Evolutionary conservation across 768 basidiomycete genomes (phyloP), one percentile per base, ranked within the genome.

Genomic region (Termitomyces sp.): DNA sequence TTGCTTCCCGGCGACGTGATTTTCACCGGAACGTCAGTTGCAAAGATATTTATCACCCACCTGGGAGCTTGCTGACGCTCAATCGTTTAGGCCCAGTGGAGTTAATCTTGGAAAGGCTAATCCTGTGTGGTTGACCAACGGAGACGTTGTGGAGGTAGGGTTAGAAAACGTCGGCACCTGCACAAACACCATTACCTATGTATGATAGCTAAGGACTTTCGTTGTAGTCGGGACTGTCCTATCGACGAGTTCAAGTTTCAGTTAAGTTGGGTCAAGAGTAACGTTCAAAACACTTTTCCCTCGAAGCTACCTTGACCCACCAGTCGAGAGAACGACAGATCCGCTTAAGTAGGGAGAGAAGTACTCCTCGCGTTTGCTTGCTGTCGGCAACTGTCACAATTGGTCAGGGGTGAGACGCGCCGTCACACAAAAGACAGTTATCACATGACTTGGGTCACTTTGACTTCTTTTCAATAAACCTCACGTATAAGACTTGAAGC

Each of bases 21-120:
- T 23, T 77, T 76, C 62, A 76, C 75, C 50, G 75, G 74, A 66
- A 75, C 72, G 75, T 73, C 44, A 66, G 73, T 67, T n/a, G 11
- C 42, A 43, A 53, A 5, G n/a, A 19, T 8, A 23, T 38, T 11
- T 29, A n/a, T 11, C 6, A 11, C 16, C 16, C 29, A 29, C 32
- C 4, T 5, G n/a, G 19, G 17, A 38, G 14, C 29, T 11, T 23
- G 17, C 34, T 49, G 42, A 57, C 31, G 31, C 34, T 35, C 11
- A 25, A 52, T 40, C 29, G 23, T 11, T 19, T 59, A 65, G 62
- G 21, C 65, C 63, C 25, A 53, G 38, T 47, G 61, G 65, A 25
- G 59, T 61, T 17, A 60, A 64, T 31, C 60, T 65, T 40, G 65
- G 65, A 17, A 68, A 66, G 54, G 38, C 56, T 12, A 40, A 68